Base-by-base conservation (phyloP, 2,329 filamentous ascomycete genomes). In the Sclerotinia nivalis region DNA sequence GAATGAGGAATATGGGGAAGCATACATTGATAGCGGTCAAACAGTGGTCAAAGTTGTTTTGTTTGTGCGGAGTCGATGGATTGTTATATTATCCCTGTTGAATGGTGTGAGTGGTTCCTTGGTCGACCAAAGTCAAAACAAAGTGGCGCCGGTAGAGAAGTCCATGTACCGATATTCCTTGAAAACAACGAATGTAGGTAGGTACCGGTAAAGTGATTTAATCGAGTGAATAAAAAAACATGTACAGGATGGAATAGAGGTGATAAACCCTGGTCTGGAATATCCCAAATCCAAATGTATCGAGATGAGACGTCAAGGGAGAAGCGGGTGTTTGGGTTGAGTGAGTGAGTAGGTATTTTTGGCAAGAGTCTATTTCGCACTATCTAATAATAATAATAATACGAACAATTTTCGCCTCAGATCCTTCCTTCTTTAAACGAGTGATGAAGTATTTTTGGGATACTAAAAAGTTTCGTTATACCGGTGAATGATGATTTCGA, bases 51-150 rank as follows among this genome's bases (percentile, higher is more conserved):
- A 69, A 70, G 72, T 56, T 72, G 72, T 73, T 75, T 74, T 74
- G 59, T 75, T 72, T 75, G 71, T 71, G 72, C 72, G 73, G 60
- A 64, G 60, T 37, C 5, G 49, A 67, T 22, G 61, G 56, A 69
- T 56, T 66, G 61, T 68, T 71, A 58, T 72, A 59, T 56, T 68
- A 76, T 61, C 74, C 76, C 73, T 76, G 76, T 66, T 66, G 55
- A 52, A 70, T 71, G 71, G 72, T 70, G 73, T 72, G 76, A 71
- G 64, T 72, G 66, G 76, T 77, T 76, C 72, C 76, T 77, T 73
- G 75, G 75, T 69, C 75, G 74, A 78, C 77, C 71, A 70, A 56
- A 71, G 70, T 71, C 75, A 73, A 74, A 71, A 71, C 71, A 71
- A 68, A n/a, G 56, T 54, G 72, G 74, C 70, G 70, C 69, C 49